phyloP scores from a whole-genome alignment of 352 stramenopile genomes.

The Phytophthora boehmeriae region DNA sequence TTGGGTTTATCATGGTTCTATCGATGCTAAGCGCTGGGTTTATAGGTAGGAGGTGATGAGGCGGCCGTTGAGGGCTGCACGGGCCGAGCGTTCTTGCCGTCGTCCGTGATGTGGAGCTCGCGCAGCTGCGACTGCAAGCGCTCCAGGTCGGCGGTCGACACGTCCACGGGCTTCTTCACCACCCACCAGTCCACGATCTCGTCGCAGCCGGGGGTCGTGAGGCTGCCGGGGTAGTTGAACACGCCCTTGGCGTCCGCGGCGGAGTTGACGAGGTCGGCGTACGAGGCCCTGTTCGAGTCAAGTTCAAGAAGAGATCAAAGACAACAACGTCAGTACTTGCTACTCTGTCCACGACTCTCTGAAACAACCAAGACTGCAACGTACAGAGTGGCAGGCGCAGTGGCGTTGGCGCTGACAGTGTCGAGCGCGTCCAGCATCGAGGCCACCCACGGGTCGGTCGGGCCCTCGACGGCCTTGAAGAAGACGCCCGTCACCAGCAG shows the following conservation, averaged over 20 bases:
- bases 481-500: slow-evolving; percentile 14
- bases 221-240: slow-evolving; percentile 52
- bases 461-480: slow-evolving; percentile 10
- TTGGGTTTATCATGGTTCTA: background rate
- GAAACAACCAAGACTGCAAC: background rate
- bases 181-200: slow-evolving; percentile 6
- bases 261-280: slow-evolving; percentile 46
- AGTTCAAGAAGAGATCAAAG: background rate
- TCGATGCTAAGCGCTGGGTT: background rate
- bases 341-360: background rate
- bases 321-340: background rate
- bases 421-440: slow-evolving; percentile 13
- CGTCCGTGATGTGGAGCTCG: slow-evolving; percentile 23
- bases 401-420: slow-evolving; percentile 1
- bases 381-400: slow-evolving; percentile 12
- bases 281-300: slow-evolving; percentile 17
- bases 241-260: slow-evolving; percentile 38
- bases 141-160: slow-evolving; percentile 32
- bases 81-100: slow-evolving; percentile 31
- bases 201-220: slow-evolving; percentile 39
- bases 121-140: slow-evolving; percentile 31
- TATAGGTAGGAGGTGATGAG: slow-evolving; percentile 13
- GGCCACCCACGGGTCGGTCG: slow-evolving; percentile 13
- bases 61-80: slow-evolving; percentile 34
- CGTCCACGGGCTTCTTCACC: slow-evolving; percentile 33